A percentile compares a stretch with the other conserved stretches of the same genome.
Conservation (phyloP, 2,329 filamentous ascomycete species). For the Cordyceps tenuipes region DNA sequence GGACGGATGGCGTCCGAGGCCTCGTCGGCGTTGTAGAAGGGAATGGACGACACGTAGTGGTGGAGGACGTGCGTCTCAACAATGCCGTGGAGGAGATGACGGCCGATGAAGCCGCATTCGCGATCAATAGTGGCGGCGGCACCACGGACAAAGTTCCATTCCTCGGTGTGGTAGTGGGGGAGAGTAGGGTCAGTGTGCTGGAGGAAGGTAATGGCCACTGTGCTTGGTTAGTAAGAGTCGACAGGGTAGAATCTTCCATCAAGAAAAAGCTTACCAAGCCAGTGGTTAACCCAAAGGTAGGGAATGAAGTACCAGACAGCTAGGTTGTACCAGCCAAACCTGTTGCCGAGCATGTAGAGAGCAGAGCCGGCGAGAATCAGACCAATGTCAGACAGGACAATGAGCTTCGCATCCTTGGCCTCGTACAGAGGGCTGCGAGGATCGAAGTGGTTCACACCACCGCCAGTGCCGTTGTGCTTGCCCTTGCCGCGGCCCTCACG, state of each 20-base stretch:
- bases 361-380: slow-evolving; percentile 52
- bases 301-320: slow-evolving; percentile 91
- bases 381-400: slow-evolving; percentile 80
- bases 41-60: slow-evolving; percentile 93
- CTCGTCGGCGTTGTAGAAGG: slow-evolving; percentile 94
- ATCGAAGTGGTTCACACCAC: slow-evolving; percentile 92
- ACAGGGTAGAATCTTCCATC: slow-evolving; percentile 12
- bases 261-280: slow-evolving; percentile 66
- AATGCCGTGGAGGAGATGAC: slow-evolving; percentile 79
- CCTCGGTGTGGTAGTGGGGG: slow-evolving; percentile 78
- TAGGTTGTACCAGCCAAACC: slow-evolving; percentile 78
- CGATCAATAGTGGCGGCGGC: slow-evolving; percentile 94
- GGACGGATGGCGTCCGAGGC: slow-evolving; percentile 88
- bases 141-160: slow-evolving; percentile 90
- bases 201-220: slow-evolving; percentile 92
- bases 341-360: slow-evolving; percentile 63
- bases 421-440: slow-evolving; percentile 85
- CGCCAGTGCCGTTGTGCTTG: slow-evolving; percentile 73
- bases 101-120: slow-evolving; percentile 93
- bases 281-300: slow-evolving; percentile 98
- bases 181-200: slow-evolving; percentile 94
- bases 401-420: slow-evolving; percentile 79
- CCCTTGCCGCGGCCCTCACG: slow-evolving; percentile 87
- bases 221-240: slow-evolving; percentile 16
- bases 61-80: slow-evolving; percentile 97